Evolutionary conservation across 495 filamentous ascomycete species (phyloP), one percentile per base, ranked within the genome.

Genomic region (Usnea hakonensis): DNA sequence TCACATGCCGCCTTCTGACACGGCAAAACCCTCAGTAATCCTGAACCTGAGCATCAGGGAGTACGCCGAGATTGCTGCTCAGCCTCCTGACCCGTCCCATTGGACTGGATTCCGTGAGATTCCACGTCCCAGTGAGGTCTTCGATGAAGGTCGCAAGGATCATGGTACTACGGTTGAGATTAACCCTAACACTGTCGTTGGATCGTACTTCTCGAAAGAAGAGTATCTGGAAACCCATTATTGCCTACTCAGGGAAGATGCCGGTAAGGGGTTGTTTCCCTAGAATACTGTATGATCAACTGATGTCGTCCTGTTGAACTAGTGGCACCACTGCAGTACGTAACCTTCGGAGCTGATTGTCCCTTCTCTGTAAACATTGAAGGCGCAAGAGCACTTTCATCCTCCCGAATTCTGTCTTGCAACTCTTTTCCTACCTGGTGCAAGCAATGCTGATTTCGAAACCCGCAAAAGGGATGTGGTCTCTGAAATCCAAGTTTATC

Each of bases 151-250:
- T 55, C 41, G 55, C n/a, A 32, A 40, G 7, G 65, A 68, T 16
- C 61, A 63, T 9, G 65, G 68, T 13, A 68, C 73, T 14, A 63
- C 73, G 1, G 64, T 67, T 11, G 70, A 75, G 1, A 59, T 77
- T 8, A 67, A 76, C 1, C 30, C 54, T 1, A 82, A 83, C 50
- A 68, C 67, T 17, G 70, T 81, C 30, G 56, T 68, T 2, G 74
- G 75, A 0, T 72, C 78, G 8, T 84, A 79, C 78, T 40, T 59
- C 0, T 80, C 78, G 1, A 81, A 80, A 37, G 69, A 80, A 0
- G 68, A 72, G 0, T 90, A 89, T 52, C 73, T 91, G 2, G 69
- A 77, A 60, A 75, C 83, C 0, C 87, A 90, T 56, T 90, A 90
- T 68, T 73, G 78, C 19, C 75, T 91, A 16, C 71, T 88, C n/a